A percentile compares a stretch with the other conserved stretches of the same genome.
phyloP scores from a whole-genome alignment of 352 stramenopile species.

The Globisporangium recalcitrans region DNA sequence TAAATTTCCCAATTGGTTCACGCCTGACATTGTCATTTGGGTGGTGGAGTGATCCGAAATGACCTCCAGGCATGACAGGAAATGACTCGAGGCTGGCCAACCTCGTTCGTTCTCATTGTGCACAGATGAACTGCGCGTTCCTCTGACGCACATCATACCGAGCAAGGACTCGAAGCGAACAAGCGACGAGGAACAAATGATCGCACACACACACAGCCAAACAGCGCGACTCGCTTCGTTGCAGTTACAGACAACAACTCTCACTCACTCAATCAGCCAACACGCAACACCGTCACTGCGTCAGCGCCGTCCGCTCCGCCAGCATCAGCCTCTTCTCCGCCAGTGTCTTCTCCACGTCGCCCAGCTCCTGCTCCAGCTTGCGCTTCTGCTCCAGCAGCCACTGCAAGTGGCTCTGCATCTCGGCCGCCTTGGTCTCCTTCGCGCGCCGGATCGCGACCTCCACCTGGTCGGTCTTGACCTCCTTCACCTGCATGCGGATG shows the following conservation, averaged over 20 bases:
- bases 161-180: not conserved
- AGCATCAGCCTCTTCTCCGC: constrained; percentile 51
- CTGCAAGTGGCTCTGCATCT: constrained; percentile 51
- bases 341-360: constrained; percentile 39
- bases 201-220: constrained; percentile 7
- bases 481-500: constrained; percentile 49
- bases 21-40: not conserved
- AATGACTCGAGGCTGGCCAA: not conserved
- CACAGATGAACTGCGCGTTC: too few relatives aligned
- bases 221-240: not conserved
- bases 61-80: not conserved
- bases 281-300: not conserved
- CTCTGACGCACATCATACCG: not conserved
- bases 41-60: not conserved
- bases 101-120: not conserved
- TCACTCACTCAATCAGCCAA: not conserved
- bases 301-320: constrained; percentile 29
- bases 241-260: not conserved
- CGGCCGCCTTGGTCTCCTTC: constrained; percentile 27
- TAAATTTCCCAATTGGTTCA: not conserved
- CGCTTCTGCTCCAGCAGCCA: constrained; percentile 48
- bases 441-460: constrained; percentile 33
- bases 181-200: not conserved
- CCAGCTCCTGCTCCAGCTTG: constrained; percentile 41
- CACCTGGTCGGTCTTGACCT: constrained; percentile 37